Evolutionary conservation across 176 grass and related monocot species (phyloP).

Genomic region (Musa acuminata): DNA sequence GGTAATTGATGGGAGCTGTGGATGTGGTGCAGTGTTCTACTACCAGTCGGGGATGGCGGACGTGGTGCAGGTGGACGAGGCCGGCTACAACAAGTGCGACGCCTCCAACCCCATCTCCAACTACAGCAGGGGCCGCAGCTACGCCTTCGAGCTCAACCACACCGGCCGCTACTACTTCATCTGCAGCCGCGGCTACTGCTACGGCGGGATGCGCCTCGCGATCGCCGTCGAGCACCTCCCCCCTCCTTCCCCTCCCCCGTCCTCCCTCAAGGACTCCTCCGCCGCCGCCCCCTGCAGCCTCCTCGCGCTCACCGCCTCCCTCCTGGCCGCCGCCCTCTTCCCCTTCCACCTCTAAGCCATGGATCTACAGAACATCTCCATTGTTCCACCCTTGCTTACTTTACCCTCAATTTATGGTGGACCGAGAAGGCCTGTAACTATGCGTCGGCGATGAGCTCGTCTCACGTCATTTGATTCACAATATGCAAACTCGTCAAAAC

Average conservation of each 20-base stretch:
- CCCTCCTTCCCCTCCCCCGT: background rate
- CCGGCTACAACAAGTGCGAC: conserved; percentile 43
- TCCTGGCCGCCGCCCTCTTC: background rate
- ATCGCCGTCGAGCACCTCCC: conserved; percentile 27
- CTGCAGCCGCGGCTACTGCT: conserved; percentile 71
- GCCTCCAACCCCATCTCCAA: conserved; percentile 30
- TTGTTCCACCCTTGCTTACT: no score
- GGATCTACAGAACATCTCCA: no score
- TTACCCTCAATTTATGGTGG: no score
- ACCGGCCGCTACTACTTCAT: conserved; percentile 59
- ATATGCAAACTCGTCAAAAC: no score
- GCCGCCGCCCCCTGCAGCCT: background rate
- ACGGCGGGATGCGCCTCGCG: conserved; percentile 49
- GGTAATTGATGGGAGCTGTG: background rate
- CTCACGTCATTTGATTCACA: no score
- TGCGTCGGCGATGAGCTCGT: no score
- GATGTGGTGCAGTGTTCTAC: conserved; percentile 31
- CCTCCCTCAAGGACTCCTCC: background rate
- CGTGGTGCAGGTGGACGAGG: conserved; percentile 53
- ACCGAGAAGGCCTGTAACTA: no score
- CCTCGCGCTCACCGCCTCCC: background rate
- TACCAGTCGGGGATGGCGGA: conserved; percentile 43
- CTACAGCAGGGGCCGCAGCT: conserved; percentile 39
- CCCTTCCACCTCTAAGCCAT: background rate
- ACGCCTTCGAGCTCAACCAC: conserved; percentile 38